Evolutionary conservation across 176 grass and related monocot species (phyloP).

Genomic region (Juncus inflexus): DNA sequence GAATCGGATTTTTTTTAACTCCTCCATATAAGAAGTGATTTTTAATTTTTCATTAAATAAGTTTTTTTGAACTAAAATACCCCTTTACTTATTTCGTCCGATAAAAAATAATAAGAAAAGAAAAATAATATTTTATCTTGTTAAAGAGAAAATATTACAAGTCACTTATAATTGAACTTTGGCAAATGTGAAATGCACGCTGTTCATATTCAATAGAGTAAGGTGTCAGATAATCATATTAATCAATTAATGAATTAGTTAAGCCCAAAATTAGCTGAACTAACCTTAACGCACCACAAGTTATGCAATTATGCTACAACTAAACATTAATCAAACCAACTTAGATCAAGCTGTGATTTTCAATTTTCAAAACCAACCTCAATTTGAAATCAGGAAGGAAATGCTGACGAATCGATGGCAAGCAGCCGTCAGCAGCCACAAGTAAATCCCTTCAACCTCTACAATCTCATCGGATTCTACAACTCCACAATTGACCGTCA

Average conservation of each 20-base stretch:
- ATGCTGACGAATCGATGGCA: conserved; percentile 52
- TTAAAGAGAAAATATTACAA: too few relatives aligned
- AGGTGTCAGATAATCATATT: neutral
- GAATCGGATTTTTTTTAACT: too few relatives aligned
- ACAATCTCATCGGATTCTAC: conserved; percentile 44
- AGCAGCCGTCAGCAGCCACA: conserved; percentile 66
- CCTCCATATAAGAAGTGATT: too few relatives aligned
- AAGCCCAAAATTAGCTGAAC: neutral
- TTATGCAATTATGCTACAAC: too few relatives aligned
- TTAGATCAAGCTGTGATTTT: neutral
- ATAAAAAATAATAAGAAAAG: too few relatives aligned
- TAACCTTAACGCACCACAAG: too few relatives aligned
- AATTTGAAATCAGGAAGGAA: conserved; percentile 68
- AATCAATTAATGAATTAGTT: neutral
- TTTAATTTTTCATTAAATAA: too few relatives aligned
- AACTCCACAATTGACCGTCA: conserved; percentile 40
- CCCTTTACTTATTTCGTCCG: too few relatives aligned
- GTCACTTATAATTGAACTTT: too few relatives aligned
- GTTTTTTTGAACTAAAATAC: too few relatives aligned
- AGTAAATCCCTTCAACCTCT: conserved; percentile 58
- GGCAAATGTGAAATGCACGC: neutral
- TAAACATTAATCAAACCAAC: neutral
- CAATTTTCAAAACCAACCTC: conserved; percentile 27
- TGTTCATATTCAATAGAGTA: neutral
- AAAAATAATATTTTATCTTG: too few relatives aligned